These are phyloP conservation scores for Cyberlindnera lachancei DNA, from an alignment of 805 yeast species.

Conservation along the genomic window DNA sequence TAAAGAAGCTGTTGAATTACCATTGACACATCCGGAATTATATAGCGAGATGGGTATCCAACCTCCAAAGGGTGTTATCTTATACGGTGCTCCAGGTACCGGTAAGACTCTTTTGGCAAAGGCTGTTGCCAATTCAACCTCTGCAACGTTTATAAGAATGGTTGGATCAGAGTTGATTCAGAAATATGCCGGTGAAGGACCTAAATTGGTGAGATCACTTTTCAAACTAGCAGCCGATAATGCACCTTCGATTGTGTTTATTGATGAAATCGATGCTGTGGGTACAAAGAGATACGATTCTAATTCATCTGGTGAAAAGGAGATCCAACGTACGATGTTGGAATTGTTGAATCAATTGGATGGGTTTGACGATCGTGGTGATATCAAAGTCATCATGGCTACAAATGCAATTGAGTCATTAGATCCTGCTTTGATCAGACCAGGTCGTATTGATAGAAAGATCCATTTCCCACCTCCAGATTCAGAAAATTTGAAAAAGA, in stretches of 20 bases:
- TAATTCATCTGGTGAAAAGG: constrained; percentile 88
- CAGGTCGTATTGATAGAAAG: constrained; percentile 95
- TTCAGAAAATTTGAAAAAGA: constrained; percentile 85
- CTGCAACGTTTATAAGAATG: constrained; percentile 91
- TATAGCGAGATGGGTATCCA: constrained; percentile 98
- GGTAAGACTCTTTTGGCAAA: constrained; percentile 94
- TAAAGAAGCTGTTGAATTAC: constrained; percentile 89
- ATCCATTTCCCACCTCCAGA: constrained; percentile 95
- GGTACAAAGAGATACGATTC: constrained; percentile 97
- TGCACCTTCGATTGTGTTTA: constrained; percentile 97
- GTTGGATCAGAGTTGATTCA: constrained; percentile 97
- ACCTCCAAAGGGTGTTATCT: constrained; percentile 96
- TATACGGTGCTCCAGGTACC: constrained; percentile 97
- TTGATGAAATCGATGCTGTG: constrained; percentile 97
- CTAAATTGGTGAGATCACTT: constrained; percentile 86
- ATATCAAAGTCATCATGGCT: constrained; percentile 97
- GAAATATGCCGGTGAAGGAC: constrained; percentile 96
- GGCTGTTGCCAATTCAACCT: constrained; percentile 97
- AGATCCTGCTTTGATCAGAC: constrained; percentile 94
- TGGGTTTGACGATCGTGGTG: constrained; percentile 96
- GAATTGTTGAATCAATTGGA: constrained; percentile 92
- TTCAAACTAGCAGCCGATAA: constrained; percentile 95
- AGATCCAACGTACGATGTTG: constrained; percentile 96
- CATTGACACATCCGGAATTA: constrained; percentile 86
- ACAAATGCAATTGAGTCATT: constrained; percentile 90